These are phyloP conservation scores for Pelargonium australe DNA, from an alignment of 441 rosid genomes.

Conservation along the genomic window DNA sequence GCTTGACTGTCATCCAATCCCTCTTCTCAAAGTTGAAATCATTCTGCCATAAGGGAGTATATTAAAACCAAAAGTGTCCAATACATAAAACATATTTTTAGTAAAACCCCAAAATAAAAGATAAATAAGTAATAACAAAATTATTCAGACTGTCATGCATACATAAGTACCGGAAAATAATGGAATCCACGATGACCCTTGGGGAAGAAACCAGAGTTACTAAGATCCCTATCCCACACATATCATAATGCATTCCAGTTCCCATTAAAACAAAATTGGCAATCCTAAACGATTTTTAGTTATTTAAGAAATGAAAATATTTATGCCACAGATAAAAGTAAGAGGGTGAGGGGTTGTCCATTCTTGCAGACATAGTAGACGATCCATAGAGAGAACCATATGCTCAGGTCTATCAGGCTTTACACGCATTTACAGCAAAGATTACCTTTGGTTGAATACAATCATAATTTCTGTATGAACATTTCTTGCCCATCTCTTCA, in stretches of 20 bases:
- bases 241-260: too few species aligned
- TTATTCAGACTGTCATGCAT: not conserved
- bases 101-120: constrained; percentile 10
- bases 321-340: too few species aligned
- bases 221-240: too few species aligned
- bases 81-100: constrained; percentile 1
- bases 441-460: constrained; percentile 68
- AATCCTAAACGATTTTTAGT: too few species aligned
- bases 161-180: not conserved
- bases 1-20: constrained; percentile 71
- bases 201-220: not conserved
- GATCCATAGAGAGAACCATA: too few species aligned
- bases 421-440: not conserved
- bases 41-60: constrained; percentile 38
- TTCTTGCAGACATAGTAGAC: not conserved
- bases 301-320: too few species aligned
- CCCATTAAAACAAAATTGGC: too few species aligned
- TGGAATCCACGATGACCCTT: not conserved
- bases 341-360: too few species aligned
- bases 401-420: not conserved
- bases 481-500: constrained; percentile 73
- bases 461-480: constrained; percentile 76
- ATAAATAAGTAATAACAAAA: not conserved
- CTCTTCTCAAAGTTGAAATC: constrained; percentile 66
- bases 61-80: constrained; percentile 16